Base-by-base conservation (phyloP, 1,139 yeast species). In the Geotrichum reessii region DNA sequence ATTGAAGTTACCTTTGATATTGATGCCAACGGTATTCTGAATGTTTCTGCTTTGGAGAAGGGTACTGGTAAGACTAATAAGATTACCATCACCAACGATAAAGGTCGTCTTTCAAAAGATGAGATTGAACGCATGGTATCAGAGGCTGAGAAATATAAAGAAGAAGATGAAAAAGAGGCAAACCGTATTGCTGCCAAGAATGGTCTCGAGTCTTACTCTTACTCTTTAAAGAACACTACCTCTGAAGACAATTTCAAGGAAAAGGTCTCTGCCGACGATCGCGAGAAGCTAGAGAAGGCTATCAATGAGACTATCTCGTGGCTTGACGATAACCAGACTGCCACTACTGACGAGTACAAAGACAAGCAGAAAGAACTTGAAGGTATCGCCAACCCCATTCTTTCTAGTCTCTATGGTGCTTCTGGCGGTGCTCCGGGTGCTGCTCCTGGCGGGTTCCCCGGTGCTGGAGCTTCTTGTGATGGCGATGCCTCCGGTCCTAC, bases 311-410 rank as follows among this genome's bases (percentile, higher is more conserved):
- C 91, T 72, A 85, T 89, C 71, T 80, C 83, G 66, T 89, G 96
- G 96, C 85, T 89, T 78, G 96, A 89, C 78, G 78, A 81, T 74
- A 87, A 87, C 84, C 87, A 84, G 75, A 82, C 95, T 69, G 96
- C 93, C 71, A 77, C 95, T 68, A 82, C 86, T 71, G 96, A 89
- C 75, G 96, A 89, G 81, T 89, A 76, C 78, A 79, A 83, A 71
- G 95, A 87, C 80, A 84, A 85, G 81, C 93, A 88, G 82, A 89
- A 89, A 87, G 96, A 89, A 78, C 87, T 89, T 75, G 96, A 89
- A 81, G 87, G 85, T 67, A 82, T 85, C 78, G 92, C 96, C 70
- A 89, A 89, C 87, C 96, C 96, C 77, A 86, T 89, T 82, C 85
- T 89, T 87, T 80, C 90, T 74, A 88, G 88, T 83, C 87, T 91